phyloP scores from a whole-genome alignment of 2,329 filamentous ascomycete genomes.

The Zasmidium angulare region DNA sequence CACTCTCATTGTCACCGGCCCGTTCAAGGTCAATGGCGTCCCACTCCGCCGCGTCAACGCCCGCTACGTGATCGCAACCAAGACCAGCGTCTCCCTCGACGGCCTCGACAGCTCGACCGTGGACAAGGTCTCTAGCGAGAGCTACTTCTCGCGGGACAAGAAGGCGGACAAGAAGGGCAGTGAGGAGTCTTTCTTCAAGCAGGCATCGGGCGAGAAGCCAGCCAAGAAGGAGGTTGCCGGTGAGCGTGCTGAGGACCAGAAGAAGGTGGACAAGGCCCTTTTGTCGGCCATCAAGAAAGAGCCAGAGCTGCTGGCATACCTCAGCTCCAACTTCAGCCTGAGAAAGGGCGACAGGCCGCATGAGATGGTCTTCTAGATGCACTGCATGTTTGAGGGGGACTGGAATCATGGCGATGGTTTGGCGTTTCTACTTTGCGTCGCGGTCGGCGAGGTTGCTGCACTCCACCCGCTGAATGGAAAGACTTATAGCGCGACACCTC shows the following conservation, averaged over 20 bases:
- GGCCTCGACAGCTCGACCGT: constrained; percentile 71
- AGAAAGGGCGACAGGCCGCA: constrained; percentile 99
- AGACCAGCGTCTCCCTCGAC: constrained; percentile 77
- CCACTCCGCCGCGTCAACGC: constrained; percentile 91
- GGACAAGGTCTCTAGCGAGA: constrained; percentile 76
- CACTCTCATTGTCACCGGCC: constrained; percentile 97
- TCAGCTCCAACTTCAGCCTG: constrained; percentile 94
- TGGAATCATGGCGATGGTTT: constrained; percentile 22
- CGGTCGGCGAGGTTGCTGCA: constrained; percentile 14
- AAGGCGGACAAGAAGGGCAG: constrained; percentile 81
- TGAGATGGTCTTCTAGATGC: constrained; percentile 96
- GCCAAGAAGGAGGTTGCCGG: constrained; percentile 97
- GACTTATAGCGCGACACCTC: constrained; percentile 10
- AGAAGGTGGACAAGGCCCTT: constrained; percentile 95
- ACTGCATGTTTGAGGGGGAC: constrained; percentile 17
- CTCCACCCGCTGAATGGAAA: constrained; percentile 17
- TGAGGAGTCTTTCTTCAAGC: constrained; percentile 99
- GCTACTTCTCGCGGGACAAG: constrained; percentile 98
- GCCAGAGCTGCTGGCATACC: constrained; percentile 89
- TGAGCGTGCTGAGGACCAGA: constrained; percentile 94
- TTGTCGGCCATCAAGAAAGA: constrained; percentile 98
- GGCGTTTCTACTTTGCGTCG: constrained; percentile 21
- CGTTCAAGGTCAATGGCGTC: constrained; percentile 99
- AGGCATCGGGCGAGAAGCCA: constrained; percentile 79
- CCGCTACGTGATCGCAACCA: constrained; percentile 90